phyloP scores from a whole-genome alignment of 306 rosid genomes.

The Luffa acutangula region DNA sequence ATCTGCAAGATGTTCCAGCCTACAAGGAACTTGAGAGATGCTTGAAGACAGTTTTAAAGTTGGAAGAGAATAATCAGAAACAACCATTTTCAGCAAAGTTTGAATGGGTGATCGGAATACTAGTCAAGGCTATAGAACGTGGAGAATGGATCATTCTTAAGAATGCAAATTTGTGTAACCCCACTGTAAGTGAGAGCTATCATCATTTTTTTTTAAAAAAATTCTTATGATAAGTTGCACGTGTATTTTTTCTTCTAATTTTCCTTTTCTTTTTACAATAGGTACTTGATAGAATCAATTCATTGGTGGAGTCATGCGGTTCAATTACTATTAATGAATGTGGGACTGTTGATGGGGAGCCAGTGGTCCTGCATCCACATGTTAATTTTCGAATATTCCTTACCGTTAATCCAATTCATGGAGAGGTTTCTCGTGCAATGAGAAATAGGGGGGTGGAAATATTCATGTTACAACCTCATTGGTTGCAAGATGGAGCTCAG shows the following conservation, averaged over 20 bases:
- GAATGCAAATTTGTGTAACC: slow-evolving; percentile 90
- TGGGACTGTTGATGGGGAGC: slow-evolving; percentile 74
- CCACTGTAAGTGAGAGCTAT: slow-evolving; percentile 47
- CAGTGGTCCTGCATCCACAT: slow-evolving; percentile 68
- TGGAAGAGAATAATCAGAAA: slow-evolving; percentile 41
- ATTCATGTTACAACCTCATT: slow-evolving; percentile 69
- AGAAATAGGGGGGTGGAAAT: slow-evolving; percentile 94
- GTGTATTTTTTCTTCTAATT: background rate
- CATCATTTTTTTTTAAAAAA: background rate
- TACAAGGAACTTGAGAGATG: slow-evolving; percentile 41
- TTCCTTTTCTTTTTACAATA: slow-evolving; percentile 4
- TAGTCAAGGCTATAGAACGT: slow-evolving; percentile 75
- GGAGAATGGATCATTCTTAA: slow-evolving; percentile 96
- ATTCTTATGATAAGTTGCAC: background rate
- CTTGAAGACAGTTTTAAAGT: slow-evolving; percentile 38
- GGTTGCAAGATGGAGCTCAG: slow-evolving; percentile 41
- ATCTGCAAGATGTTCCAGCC: slow-evolving; percentile 22
- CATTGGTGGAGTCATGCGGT: slow-evolving; percentile 79
- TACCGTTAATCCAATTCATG: slow-evolving; percentile 70
- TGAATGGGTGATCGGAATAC: slow-evolving; percentile 77
- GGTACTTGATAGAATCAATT: slow-evolving; percentile 97
- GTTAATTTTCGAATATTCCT: slow-evolving; percentile 82
- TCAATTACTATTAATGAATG: slow-evolving; percentile 83
- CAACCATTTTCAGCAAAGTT: slow-evolving; percentile 51
- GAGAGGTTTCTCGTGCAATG: slow-evolving; percentile 97